These are phyloP conservation scores for Ceraceosorus guamensis DNA, from an alignment of 1,284 basidiomycete species.

Conservation along the genomic window DNA sequence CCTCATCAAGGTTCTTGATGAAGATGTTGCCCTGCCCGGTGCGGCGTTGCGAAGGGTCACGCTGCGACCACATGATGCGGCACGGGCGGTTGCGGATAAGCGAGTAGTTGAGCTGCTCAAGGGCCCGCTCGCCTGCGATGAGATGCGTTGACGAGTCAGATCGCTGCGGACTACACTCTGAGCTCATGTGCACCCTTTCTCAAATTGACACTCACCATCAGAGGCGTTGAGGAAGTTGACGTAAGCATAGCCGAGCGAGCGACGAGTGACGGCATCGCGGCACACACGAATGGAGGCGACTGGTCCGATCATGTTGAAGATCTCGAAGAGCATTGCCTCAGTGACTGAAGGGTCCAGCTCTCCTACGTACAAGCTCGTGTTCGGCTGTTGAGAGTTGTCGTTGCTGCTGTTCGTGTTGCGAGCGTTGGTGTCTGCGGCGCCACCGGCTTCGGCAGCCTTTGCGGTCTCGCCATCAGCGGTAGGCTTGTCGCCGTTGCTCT, in stretches of 20 bases:
- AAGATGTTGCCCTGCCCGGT: constrained; percentile 99
- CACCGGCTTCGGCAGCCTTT: constrained; percentile 3
- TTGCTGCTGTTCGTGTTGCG: constrained; percentile 1
- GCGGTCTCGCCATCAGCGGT: constrained; percentile 3
- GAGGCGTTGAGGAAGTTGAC: constrained; percentile 95
- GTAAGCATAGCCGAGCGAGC: constrained; percentile 98
- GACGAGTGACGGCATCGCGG: constrained; percentile 98
- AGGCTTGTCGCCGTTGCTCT: constrained; percentile 2
- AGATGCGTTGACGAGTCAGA: too few species aligned
- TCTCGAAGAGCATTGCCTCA: constrained; percentile 99
- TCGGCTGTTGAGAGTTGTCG: constrained; percentile 20
- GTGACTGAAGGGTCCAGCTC: constrained; percentile 96
- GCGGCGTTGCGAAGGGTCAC: constrained; percentile 97
- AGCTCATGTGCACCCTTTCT: background rate
- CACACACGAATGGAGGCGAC: constrained; percentile 99
- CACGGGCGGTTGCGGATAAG: constrained; percentile 96
- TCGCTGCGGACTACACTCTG: too few species aligned
- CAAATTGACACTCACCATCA: constrained; percentile 61
- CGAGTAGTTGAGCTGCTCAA: constrained; percentile 99
- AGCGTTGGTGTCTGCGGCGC: background rate
- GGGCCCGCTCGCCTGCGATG: constrained; percentile 66
- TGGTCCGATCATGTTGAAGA: constrained; percentile 99
- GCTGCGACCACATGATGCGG: constrained; percentile 99
- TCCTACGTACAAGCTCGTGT: constrained; percentile 90
- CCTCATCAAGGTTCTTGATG: constrained; percentile 98